phyloP scores from a whole-genome alignment of 257 asterid genomes.

The Osmanthus fragrans region DNA sequence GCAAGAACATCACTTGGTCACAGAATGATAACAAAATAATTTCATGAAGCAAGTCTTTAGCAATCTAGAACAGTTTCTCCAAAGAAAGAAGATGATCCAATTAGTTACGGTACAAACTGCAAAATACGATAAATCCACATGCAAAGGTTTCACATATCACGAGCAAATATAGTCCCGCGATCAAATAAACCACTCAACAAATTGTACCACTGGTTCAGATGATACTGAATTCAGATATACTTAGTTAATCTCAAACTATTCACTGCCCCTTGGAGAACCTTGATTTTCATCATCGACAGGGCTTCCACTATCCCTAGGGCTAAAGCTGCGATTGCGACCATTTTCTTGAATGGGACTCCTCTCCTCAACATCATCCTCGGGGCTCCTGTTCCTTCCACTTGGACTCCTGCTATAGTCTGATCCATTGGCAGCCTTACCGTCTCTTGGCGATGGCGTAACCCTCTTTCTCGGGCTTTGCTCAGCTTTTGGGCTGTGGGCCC shows the following conservation, averaged over 20 bases:
- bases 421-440: constrained; percentile 40
- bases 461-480: constrained; percentile 49
- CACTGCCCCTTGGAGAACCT: constrained; percentile 56
- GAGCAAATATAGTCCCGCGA: not conserved
- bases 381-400: constrained; percentile 22
- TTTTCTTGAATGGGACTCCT: constrained; percentile 47
- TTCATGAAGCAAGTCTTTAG: not conserved
- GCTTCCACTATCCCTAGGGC: constrained; percentile 39
- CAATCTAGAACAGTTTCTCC: not conserved
- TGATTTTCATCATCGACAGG: constrained; percentile 39
- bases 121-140: not conserved
- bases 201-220: not conserved
- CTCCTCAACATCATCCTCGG: constrained; percentile 25
- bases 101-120: not conserved
- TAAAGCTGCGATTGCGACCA: constrained; percentile 38
- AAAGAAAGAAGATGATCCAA: not conserved
- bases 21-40: not conserved
- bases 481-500: constrained; percentile 43
- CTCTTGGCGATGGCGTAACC: constrained; percentile 42
- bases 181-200: not conserved
- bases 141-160: not conserved
- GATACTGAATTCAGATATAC: not conserved
- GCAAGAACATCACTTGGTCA: not conserved
- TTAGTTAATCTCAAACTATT: constrained; percentile 14
- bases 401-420: constrained; percentile 45